These are phyloP conservation scores for Euryodendron excelsum DNA, from an alignment of 148 eudicot species.

Conservation along the genomic window DNA sequence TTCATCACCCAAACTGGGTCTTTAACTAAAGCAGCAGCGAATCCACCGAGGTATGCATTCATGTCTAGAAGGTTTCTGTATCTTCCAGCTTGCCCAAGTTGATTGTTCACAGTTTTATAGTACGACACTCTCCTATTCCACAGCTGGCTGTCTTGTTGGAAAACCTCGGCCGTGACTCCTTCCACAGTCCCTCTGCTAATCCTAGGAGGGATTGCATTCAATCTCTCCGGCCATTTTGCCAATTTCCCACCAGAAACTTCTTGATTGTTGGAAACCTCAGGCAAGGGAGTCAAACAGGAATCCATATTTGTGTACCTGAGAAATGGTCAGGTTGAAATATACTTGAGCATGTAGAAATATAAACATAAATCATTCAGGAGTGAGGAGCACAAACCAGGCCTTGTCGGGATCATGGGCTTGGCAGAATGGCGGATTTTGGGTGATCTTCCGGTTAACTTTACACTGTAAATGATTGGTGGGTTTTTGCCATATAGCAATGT, in stretches of 20 bases:
- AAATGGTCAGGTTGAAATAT: not conserved
- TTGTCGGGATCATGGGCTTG: conserved; percentile 55
- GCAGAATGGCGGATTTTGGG: conserved; percentile 47
- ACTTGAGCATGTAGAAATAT: no score
- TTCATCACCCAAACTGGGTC: conserved; percentile 93
- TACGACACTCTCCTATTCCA: conserved; percentile 70
- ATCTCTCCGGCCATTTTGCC: conserved; percentile 69
- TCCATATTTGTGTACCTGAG: conserved; percentile 77
- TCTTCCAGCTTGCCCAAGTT: conserved; percentile 56
- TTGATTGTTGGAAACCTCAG: conserved; percentile 40
- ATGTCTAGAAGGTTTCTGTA: conserved; percentile 80
- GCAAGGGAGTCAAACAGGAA: conserved; percentile 60
- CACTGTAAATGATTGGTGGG: conserved; percentile 64
- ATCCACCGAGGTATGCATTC: conserved; percentile 83
- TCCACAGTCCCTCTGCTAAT: conserved; percentile 42
- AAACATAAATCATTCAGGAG: not conserved
- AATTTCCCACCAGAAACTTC: conserved; percentile 63
- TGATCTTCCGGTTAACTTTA: conserved; percentile 28
- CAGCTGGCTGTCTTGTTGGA: conserved; percentile 36
- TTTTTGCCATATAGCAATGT: conserved; percentile 81
- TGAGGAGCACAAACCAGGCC: conserved; percentile 53
- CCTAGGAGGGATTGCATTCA: conserved; percentile 60
- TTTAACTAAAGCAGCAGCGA: conserved; percentile 64
- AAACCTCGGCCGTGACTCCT: conserved; percentile 51
- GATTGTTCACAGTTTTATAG: conserved; percentile 70